Base-by-base conservation (phyloP, 345 rosid species). In the Lumnitzera littorea region DNA sequence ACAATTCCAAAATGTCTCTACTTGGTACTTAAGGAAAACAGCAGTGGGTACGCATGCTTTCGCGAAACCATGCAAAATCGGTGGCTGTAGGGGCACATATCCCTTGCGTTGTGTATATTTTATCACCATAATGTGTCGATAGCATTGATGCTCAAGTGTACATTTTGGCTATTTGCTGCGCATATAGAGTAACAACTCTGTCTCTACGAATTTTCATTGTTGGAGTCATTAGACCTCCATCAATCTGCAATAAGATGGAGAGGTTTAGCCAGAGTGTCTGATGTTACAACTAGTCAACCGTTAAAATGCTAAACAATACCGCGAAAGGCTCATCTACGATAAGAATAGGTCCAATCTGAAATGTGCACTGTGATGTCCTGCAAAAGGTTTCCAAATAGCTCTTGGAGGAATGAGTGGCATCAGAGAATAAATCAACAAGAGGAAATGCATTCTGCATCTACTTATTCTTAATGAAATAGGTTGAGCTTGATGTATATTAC, bases 161-260 rank as follows among this genome's bases (percentile, higher is more conserved):
- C 13, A 94, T 83, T 56, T 78, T 68, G 24, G 68, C 80, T 64
- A 87, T 84, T 72, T 89, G 82, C 43, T 80, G 77, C 62, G 70
- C 61, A 78, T 75, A 87, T 57, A 24, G 65, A 36, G 58, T 83
- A 46, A 73, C 78, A 41, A 87, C 87, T 64, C 57, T 72, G 74
- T 89, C 97, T 74, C 97, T 80, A 60, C 96, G 66, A 54, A 94
- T 79, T 74, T 94, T 94, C 99, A 94, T 85, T 11, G 99, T 94
- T 12, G 99, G 95, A 13, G 99, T 89, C 89, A 89, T 74, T 62
- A 94, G 79, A 50, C 99, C 99, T 46, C 71, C 71, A 14, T 94
- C 99, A 50, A 94, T 89, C 99, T 89, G 89, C 70, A 75, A 76
- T n/a, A 67, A 62, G 68, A 50, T 36, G 9, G 47, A 51, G 25